Base-by-base conservation (phyloP, 345 rosid species). In the Erucastrum elatum region DNA sequence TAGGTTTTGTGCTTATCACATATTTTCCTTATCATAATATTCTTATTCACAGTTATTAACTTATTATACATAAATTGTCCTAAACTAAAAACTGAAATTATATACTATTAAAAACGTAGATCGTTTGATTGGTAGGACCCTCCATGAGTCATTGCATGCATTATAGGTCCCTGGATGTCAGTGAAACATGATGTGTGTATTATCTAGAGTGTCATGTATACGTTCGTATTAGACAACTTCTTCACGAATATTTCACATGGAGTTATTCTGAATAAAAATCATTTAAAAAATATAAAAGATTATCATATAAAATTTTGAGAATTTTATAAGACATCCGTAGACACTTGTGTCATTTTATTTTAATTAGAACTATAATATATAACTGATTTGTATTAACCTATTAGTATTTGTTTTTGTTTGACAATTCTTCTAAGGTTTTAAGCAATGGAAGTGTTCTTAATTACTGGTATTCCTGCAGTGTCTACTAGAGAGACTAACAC, bases 131-230 rank as follows among this genome's bases (percentile, higher is more conserved):
- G 41, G 46, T 58, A 55, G 62, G 31, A 41, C 25, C 39, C 16
- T 9, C 61, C 11, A 35, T 4, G 61, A 60, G 74, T 62, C 68
- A 59, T 11, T 66, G 66, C 79, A 75, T 67, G 63, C 12, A 56
- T 15, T 59, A 25, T 21, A 58, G 61, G 31, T 58, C 31, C 13
- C 25, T 21, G 11, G 6, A 26, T 59, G 63, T 26, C 64, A 59
- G 64, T 31, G 8, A 59, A 59, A 59, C 64, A 26, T 26, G 64
- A 59, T 6, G 64, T 59, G 64, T 58, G 25, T 59, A 1, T 10
- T 26, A 5, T 8, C 5, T 59, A 59, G 64, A 26, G 64, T 4
- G 33, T 13, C 33, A 59, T 7, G n/a, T 25, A 9, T 9, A 56
- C 13, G 10, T 55, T 56, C 29, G 29, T 56, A 8, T 55, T 17